Conservation (phyloP, 306 rosid genomes). For the Ochetophila trinervis region DNA sequence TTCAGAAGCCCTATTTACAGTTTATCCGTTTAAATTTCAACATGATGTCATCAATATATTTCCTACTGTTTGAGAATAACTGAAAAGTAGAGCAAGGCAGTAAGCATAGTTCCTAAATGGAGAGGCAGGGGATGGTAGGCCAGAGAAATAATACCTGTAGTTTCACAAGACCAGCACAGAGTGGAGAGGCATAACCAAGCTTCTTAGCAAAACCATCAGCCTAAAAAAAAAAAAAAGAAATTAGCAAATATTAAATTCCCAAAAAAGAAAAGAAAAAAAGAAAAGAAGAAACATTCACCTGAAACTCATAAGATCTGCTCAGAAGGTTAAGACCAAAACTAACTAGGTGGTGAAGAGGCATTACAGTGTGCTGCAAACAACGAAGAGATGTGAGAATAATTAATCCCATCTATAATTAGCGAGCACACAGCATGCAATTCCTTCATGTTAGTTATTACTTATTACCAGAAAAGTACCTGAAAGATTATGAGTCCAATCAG, state of each 20-base stretch:
- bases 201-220: constrained; percentile 86
- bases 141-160: constrained; percentile 53
- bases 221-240: constrained; percentile 36
- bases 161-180: constrained; percentile 74
- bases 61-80: no score
- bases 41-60: no score
- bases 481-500: constrained; percentile 88
- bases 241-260: background rate
- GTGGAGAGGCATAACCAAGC: constrained; percentile 67
- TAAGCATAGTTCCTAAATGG: background rate
- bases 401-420: background rate
- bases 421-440: no score
- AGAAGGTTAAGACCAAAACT: constrained; percentile 91
- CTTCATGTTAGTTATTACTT: no score
- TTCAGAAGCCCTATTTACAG: background rate
- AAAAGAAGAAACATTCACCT: constrained; percentile 39
- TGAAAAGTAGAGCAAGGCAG: no score
- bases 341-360: constrained; percentile 82
- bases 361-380: constrained; percentile 79
- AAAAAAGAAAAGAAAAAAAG: background rate
- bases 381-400: constrained; percentile 22
- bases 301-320: constrained; percentile 91
- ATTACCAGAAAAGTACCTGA: constrained; percentile 47
- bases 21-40: background rate
- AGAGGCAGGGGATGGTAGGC: background rate